Base-by-base conservation (phyloP, 2,329 filamentous ascomycete species). In the Diplodia corticola region DNA sequence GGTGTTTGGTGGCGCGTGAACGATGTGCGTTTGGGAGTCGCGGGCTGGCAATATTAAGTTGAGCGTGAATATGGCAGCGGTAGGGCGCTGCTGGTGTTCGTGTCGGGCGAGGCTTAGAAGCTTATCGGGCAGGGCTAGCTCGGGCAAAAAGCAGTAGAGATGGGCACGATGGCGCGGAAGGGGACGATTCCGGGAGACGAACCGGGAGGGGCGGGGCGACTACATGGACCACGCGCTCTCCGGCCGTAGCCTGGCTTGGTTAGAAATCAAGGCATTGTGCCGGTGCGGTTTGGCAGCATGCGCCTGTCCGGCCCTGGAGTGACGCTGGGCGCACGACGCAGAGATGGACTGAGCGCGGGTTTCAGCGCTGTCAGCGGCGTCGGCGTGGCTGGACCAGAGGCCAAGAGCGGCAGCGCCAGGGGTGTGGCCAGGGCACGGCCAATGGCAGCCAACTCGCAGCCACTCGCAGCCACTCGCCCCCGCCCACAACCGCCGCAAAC, bases 131-230 rank as follows among this genome's bases (percentile, higher is more conserved):
- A 30, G 15, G 28, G 7, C 55, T 60, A 60, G 55, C n/a, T 40
- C 35, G 26, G 15, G 44, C 46, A 49, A 33, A 49, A 61, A 61
- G 40, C 40, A 61, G 59, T 63, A 50, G 59, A 61, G 57, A 63
- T 50, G 13, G 44, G 59, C 59, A 40, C 7, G 44, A 37, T 63
- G 59, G 59, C 59, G 59, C 59, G 59, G 59, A 63, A 63, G 59
- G 6, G 59, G 12, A n/a, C 57, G 46, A 26, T 5, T 50, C 59
- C 59, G 59, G 24, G 26, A 20, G 26, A 24, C 13, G 48, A 15
- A 12, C 24, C 13, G 15, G 3, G 35, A 57, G 33, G 20, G 22
- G 51, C 28, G 22, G 35, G 26, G 40, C 30, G 17, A 44, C 40
- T 44, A 57, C 49, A 37, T 33, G 51, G 50, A 33, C 20, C 53